Percentiles rank a stretch among this genome's conserved stretches.
phyloP scores from a whole-genome alignment of 179 eudicot genomes.

The Spergularia azorica region DNA sequence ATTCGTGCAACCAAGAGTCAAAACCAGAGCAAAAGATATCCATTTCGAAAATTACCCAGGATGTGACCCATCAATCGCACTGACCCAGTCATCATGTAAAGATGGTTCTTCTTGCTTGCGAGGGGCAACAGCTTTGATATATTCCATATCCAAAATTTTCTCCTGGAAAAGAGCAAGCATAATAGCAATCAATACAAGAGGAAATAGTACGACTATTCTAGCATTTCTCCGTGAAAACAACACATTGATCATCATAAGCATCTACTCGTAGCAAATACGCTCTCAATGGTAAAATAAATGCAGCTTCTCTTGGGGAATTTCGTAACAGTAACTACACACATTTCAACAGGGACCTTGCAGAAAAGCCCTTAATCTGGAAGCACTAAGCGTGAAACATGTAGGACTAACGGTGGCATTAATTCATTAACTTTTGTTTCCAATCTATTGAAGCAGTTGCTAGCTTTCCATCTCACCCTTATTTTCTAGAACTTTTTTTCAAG shows the following conservation, averaged over 20 bases:
- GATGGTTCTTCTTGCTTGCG: constrained; percentile 80
- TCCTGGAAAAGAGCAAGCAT: constrained; percentile 49
- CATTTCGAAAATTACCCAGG: constrained; percentile 49
- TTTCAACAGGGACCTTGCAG: not conserved
- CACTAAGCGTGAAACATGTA: not conserved
- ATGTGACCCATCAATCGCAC: constrained; percentile 85
- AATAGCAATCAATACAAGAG: constrained; percentile 7
- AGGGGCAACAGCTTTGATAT: constrained; percentile 81
- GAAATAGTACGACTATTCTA: not conserved
- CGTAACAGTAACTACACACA: not conserved
- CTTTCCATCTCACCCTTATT: not conserved
- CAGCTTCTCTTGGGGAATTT: too few species aligned
- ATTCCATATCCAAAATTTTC: constrained; percentile 87
- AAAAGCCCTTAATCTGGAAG: not conserved
- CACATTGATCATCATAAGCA: constrained; percentile 2
- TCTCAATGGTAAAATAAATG: not conserved
- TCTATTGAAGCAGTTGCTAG: not conserved
- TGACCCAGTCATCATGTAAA: constrained; percentile 95
- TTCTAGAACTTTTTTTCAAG: not conserved
- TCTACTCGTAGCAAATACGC: not conserved
- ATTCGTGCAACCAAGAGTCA: not conserved
- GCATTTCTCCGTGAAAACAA: not conserved
- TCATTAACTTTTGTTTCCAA: not conserved
- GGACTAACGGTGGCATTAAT: not conserved
- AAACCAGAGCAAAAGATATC: not conserved